Evolutionary conservation across 2,329 filamentous ascomycete species (phyloP), one percentile per base, ranked within the genome.

Genomic region (Aspergillus transmontanensis): DNA sequence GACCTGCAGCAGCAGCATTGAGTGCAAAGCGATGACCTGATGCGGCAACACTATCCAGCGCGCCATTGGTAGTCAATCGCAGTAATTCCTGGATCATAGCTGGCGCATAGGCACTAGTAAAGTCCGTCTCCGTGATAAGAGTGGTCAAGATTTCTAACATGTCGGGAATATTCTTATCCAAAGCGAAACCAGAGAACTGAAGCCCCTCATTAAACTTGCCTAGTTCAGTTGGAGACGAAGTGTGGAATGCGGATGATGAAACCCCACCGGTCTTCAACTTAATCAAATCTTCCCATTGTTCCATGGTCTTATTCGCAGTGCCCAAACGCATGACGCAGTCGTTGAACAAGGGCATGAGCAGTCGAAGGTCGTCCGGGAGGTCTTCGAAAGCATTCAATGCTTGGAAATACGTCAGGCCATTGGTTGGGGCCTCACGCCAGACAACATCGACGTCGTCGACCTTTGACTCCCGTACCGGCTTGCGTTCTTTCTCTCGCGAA

Each of bases 241-340:
- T 89, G n/a, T 90, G 87, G 78, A 96, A 91, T 69, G 97, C 94
- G 1, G 90, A 89, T 19, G 96, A 89, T 3, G 89, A 91, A 43
- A 99, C 87, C 11, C 95, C 95, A 23, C 95, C 95, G 1, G 95
- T 98, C 81, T 96, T 96, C 34, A 98, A 85, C 78, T 98, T 98
- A 77, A 99, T 97, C 60, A 94, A 80, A 73, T 98, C 95, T 78
- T 99, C 95, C 58, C 98, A 86, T 76, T 97, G 89, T 76, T 97
- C 95, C 90, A 97, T 97, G 0, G 89, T 89, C 84, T 91, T 91
- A 64, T 89, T 87, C 70, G 90, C 91, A 2, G 94, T 99, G 16
- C 95, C 95, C 10, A 99, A 85, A 23, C 95, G 90, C 91, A 97
- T 95, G 65, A 99, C 89, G 43, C 91, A 89, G 74, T 97, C 94